Evolutionary conservation across 2,329 filamentous ascomycete species (phyloP), one percentile per base, ranked within the genome.

Genomic region (Hypoxylon sp.): DNA sequence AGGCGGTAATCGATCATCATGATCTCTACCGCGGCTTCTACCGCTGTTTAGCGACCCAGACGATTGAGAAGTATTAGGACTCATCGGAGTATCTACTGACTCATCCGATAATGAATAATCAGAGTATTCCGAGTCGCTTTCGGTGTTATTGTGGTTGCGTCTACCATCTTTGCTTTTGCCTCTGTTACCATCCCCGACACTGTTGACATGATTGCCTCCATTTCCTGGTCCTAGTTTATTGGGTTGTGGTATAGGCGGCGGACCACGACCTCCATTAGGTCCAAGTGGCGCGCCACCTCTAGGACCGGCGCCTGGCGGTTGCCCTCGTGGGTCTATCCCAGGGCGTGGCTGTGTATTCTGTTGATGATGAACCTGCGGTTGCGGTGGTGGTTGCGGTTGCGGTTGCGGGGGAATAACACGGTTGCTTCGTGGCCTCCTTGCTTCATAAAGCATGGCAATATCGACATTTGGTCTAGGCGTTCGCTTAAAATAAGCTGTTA

Each of bases 401-500:
- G 52, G 31, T 6, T 58, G 52, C 33, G 52, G 35, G 37, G 50
- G 29, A 19, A 48, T 46, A 9, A 13, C 26, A 14, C 65, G 57
- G 11, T 58, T 37, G 8, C 64, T 54, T 29, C 57, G 46, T 29
- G 29, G 35, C 46, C 48, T 72, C 39, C 63, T 74, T 2, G 62
- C 61, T 19, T 72, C 54, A 59, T 74, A 77, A 5, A 78, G 63
- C 35, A 33, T 53, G 0, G 5, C 9, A n/a, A 78, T 70, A 31
- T 81, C 74, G 5, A 78, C 78, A 0, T 75, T 76, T 0, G 70
- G 67, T 22, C 74, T 77, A 1, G 83, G 84, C 2, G 75, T 75
- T 8, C 81, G 78, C 70, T 81, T 83, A 71, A 84, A 86, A 73
- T 85, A 86, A 10, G 80, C 81, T 1, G 79, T 84, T 46, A 87